Evolutionary conservation across 345 rosid genomes (phyloP), one percentile per base, ranked within the genome.

Genomic region (Eutrema japonicum): DNA sequence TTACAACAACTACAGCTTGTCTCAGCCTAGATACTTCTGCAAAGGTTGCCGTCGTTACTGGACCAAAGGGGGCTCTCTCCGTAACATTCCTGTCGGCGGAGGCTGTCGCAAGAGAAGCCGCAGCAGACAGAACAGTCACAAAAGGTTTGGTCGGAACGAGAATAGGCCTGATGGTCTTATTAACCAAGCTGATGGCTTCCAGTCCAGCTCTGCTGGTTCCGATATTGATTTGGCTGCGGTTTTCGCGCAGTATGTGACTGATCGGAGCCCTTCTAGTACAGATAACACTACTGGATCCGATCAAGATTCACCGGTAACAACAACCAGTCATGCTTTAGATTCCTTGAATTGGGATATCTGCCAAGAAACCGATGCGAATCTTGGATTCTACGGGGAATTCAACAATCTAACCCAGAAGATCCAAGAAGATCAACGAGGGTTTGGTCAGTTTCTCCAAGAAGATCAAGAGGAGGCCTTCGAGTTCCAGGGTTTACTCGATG

Each of bases 1-100:
- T 75, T 93, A 88, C 88, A 93, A 93, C 70, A 90, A 90, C 86
- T 92, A 92, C 40, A 92, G 98, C 84, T 73, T 92, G 81, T 85
- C 94, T 2, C 98, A 92, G 87, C 98, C 96, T 4, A 79, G 96
- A 37, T 90, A 88, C 83, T 88, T 90, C 57, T 90, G 98, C 67
- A 92, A 92, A 68, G 85, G 82, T 42, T 92, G 98, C 52, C 77
- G 96, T 26, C 70, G 98, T 77, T 90, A 92, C 56, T 92, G 98
- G 96, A 92, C 98, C 18, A 88, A 87, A 78, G 98, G 98, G 0
- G 98, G 98, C 11, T 85, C 98, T 7, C 79, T 90, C 0, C 83
- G 98, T 38, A 88, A 92, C 58, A 87, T 92, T 38, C 98, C 98
- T 0, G 89, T 88, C 0, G 98, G 98, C 3, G 96, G 98, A 3